A percentile compares a stretch with the other conserved stretches of the same genome.
Evolutionary conservation across 2,329 filamentous ascomycete species (phyloP).

Genomic region (Lecanicillium sp.): DNA sequence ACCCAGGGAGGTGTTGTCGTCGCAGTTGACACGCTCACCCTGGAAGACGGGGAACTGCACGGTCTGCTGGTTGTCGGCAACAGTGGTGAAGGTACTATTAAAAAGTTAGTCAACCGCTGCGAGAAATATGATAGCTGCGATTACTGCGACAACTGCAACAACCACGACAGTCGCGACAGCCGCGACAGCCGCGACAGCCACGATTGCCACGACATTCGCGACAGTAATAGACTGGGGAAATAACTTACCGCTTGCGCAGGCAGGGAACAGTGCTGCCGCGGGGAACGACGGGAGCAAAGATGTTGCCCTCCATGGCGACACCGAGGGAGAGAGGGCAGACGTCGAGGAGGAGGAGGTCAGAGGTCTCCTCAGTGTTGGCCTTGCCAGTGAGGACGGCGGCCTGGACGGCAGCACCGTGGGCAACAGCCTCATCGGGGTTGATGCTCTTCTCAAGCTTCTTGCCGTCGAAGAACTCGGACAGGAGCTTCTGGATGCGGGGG

Average conservation of each 20-base stretch:
- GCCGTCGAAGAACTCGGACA: constrained; percentile 97
- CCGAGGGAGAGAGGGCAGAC: constrained; percentile 93
- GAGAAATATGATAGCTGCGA: too few species aligned
- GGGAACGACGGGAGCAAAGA: constrained; percentile 89
- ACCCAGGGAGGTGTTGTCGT: constrained; percentile 95
- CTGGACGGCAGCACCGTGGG: constrained; percentile 97
- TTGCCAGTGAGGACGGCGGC: constrained; percentile 98
- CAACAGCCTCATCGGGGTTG: constrained; percentile 98
- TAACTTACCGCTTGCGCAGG: constrained; percentile 59
- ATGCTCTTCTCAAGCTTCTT: constrained; percentile 99
- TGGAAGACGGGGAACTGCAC: constrained; percentile 92
- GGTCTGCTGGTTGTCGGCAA: constrained; percentile 67
- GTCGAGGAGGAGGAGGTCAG: constrained; percentile 91
- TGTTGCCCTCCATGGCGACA: constrained; percentile 99
- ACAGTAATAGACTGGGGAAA: too few species aligned
- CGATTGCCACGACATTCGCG: too few species aligned
- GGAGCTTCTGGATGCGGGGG: constrained; percentile 96
- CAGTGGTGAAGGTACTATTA: constrained; percentile 71
- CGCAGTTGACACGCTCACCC: constrained; percentile 96
- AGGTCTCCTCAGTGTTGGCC: constrained; percentile 89
- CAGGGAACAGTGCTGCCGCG: constrained; percentile 70
- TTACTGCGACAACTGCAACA: too few species aligned
- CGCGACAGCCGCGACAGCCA: too few species aligned
- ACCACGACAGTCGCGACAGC: too few species aligned
- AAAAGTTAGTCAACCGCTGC: too few species aligned